phyloP scores from a whole-genome alignment of 2,329 filamentous ascomycete genomes.

The Claviceps sp. region DNA sequence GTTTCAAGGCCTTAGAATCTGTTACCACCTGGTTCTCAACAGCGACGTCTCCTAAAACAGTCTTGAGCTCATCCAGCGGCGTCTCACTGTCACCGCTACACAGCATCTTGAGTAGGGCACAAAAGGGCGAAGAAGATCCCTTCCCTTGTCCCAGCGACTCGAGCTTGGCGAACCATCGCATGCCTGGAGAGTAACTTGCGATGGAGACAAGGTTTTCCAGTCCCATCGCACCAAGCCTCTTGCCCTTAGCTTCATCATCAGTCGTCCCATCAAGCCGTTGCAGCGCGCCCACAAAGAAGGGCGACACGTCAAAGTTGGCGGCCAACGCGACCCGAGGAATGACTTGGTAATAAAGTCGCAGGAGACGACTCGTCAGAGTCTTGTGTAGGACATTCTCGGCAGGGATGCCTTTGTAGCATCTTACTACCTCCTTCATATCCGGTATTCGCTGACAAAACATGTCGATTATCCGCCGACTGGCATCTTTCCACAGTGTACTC shows the following conservation, averaged over 20 bases:
- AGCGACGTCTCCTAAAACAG: constrained; percentile 46
- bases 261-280: constrained; percentile 43
- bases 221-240: constrained; percentile 53
- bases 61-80: constrained; percentile 31
- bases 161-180: constrained; percentile 79
- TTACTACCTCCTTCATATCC: constrained; percentile 66
- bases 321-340: constrained; percentile 67
- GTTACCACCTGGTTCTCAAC: constrained; percentile 55
- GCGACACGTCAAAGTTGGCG: constrained; percentile 79
- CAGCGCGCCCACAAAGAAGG: constrained; percentile 57
- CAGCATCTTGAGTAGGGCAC: constrained; percentile 46
- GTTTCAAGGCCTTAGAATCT: constrained; percentile 31
- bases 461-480: constrained; percentile 51
- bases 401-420: constrained; percentile 55
- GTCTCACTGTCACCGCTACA: constrained; percentile 17
- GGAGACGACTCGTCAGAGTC: constrained; percentile 63
- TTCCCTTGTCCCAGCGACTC: constrained; percentile 38
- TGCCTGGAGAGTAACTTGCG: constrained; percentile 65
- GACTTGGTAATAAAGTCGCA: constrained; percentile 75
- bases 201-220: constrained; percentile 71
- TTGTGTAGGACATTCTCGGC: constrained; percentile 60
- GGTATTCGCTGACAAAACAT: constrained; percentile 71
- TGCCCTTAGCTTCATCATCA: constrained; percentile 32
- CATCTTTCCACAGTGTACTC: constrained; percentile 51
- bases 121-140: constrained; percentile 45